These are phyloP conservation scores for Kodamaea restingae DNA, from an alignment of 805 yeast species.

Conservation along the genomic window DNA sequence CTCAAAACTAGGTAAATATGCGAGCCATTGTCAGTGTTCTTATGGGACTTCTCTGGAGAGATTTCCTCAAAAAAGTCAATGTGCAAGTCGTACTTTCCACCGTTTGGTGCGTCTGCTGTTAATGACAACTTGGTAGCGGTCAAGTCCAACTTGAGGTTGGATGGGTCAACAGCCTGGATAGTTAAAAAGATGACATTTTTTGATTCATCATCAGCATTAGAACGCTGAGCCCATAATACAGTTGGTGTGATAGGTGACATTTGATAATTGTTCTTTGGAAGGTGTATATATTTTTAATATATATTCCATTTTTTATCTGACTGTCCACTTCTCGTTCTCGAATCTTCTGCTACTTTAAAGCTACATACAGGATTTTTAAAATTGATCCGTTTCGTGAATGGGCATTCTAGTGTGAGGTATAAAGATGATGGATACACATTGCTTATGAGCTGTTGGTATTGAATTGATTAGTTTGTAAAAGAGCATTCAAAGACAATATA, in stretches of 20 bases:
- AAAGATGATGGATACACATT: no score
- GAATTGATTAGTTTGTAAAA: no score
- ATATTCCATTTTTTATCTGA: neutral
- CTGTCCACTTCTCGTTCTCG: constrained; percentile 5
- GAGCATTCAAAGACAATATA: no score
- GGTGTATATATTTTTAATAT: neutral
- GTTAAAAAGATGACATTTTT: constrained; percentile 78
- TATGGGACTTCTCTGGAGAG: constrained; percentile 61
- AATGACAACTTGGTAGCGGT: constrained; percentile 54
- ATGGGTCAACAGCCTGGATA: constrained; percentile 67
- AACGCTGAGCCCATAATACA: constrained; percentile 97
- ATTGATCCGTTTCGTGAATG: neutral
- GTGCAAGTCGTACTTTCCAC: constrained; percentile 54
- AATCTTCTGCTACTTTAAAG: constrained; percentile 3
- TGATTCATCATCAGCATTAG: constrained; percentile 62
- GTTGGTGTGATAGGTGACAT: constrained; percentile 35
- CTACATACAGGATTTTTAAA: neutral
- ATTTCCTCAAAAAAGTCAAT: constrained; percentile 76
- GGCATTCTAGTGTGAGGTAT: no score
- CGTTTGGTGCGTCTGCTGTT: constrained; percentile 38
- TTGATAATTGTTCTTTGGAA: neutral
- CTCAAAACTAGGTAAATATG: constrained; percentile 60
- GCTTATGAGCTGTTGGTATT: no score
- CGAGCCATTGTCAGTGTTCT: constrained; percentile 53
- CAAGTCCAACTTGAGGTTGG: constrained; percentile 56